phyloP scores from a whole-genome alignment of 371 early-diverging fungal genomes.

The Homolaphlyctis polyrhiza region DNA sequence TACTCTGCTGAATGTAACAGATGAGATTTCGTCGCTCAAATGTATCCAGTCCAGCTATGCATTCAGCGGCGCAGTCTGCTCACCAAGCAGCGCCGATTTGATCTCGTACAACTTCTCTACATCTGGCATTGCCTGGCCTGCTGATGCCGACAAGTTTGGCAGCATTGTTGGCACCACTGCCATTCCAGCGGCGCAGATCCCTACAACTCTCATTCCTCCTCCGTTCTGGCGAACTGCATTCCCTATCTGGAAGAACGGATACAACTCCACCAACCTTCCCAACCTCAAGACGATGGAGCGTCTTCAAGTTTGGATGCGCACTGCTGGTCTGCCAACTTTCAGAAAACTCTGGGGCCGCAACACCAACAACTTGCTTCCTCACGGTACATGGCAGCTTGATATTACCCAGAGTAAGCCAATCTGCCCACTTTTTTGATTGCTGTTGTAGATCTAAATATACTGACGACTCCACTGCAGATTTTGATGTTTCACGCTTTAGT shows the following conservation, averaged over 20 bases:
- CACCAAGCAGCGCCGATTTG: not conserved
- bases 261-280: conserved; percentile 61
- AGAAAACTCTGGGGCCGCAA: conserved; percentile 90
- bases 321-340: conserved; percentile 93
- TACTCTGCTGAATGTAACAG: conserved; percentile 10
- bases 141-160: conserved; percentile 52
- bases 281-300: conserved; percentile 67
- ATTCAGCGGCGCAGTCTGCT: not conserved
- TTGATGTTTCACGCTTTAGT: conserved; percentile 69
- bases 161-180: not conserved
- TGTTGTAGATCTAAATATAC: not conserved
- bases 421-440: conserved; percentile 5
- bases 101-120: conserved; percentile 16
- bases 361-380: conserved; percentile 28
- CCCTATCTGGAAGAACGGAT: conserved; percentile 34
- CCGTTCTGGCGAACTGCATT: conserved; percentile 36
- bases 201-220: conserved; percentile 34
- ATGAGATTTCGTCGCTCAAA: conserved; percentile 19
- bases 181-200: conserved; percentile 9
- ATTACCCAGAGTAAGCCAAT: conserved; percentile 31
- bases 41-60: conserved; percentile 6
- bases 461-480: conserved; percentile 48
- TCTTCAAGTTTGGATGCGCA: conserved; percentile 99
- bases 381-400: conserved; percentile 28
- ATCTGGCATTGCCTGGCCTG: conserved; percentile 82